Percentiles rank a stretch among this genome's conserved stretches.
These are phyloP conservation scores for Pythium dissimile DNA, from an alignment of 352 stramenopile species.

Conservation along the genomic window DNA sequence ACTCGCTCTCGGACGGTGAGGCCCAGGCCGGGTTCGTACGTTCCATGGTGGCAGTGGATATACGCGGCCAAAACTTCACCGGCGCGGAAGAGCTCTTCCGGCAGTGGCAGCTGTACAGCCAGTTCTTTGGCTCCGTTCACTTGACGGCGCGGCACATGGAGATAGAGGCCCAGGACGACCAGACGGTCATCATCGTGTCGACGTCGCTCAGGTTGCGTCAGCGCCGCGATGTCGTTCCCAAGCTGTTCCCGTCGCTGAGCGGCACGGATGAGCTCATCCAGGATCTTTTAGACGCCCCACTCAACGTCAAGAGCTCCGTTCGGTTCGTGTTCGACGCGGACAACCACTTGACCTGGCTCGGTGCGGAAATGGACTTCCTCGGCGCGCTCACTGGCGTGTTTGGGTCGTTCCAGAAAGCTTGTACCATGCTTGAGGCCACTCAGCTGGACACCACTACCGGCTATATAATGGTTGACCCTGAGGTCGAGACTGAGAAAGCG, in stretches of 20 bases:
- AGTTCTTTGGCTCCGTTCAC: background rate
- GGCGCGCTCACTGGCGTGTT: background rate
- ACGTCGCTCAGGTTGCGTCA: background rate
- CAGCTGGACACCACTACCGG: background rate
- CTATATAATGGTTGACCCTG: background rate
- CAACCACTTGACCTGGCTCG: background rate
- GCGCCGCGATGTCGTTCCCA: background rate
- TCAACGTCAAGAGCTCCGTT: slow-evolving; percentile 1
- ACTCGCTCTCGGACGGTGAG: slow-evolving; percentile 5
- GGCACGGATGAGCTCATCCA: background rate
- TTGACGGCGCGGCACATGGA: background rate
- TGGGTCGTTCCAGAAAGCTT: background rate
- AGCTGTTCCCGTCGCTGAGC: background rate
- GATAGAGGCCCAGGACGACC: background rate
- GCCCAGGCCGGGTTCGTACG: slow-evolving; percentile 38
- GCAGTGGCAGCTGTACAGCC: background rate
- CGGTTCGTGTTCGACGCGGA: background rate
- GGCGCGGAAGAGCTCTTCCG: slow-evolving; percentile 1
- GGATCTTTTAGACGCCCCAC: background rate
- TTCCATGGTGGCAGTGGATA: background rate
- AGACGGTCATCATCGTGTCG: background rate
- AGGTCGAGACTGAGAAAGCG: background rate
- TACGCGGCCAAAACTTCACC: background rate
- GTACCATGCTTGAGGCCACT: background rate
- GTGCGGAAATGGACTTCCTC: background rate